phyloP scores from a whole-genome alignment of 2,329 filamentous ascomycete species.

The Teratosphaeria viscida region DNA sequence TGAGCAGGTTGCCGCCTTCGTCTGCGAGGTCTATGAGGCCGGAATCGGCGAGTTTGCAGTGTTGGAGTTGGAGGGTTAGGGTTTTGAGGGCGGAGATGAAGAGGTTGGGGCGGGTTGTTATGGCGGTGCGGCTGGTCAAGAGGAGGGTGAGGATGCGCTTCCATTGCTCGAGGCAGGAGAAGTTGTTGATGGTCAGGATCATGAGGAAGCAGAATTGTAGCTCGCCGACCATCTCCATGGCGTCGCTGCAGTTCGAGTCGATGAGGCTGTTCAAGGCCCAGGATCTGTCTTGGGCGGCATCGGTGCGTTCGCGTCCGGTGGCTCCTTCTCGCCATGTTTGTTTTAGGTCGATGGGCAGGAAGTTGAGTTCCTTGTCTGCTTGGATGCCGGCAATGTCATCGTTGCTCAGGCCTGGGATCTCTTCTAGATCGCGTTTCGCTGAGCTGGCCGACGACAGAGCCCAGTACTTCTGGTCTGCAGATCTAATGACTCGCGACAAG shows the following conservation, averaged over 20 bases:
- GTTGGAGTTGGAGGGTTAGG: conserved; percentile 43
- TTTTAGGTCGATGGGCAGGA: conserved; percentile 51
- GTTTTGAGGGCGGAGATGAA: conserved; percentile 43
- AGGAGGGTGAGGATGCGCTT: conserved; percentile 47
- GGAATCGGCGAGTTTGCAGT: conserved; percentile 49
- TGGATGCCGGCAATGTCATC: conserved; percentile 22
- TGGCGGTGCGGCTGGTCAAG: conserved; percentile 45
- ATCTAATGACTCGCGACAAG: conserved; percentile 41
- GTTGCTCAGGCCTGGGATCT: conserved; percentile 46
- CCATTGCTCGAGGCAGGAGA: conserved; percentile 57
- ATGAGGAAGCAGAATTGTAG: conserved; percentile 54
- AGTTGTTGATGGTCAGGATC: conserved; percentile 54
- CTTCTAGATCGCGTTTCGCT: conserved; percentile 45
- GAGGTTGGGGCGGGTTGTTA: conserved; percentile 37
- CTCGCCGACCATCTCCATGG: conserved; percentile 41
- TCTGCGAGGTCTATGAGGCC: conserved; percentile 51
- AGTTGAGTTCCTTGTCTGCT: conserved; percentile 37
- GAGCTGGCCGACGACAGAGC: conserved; percentile 48
- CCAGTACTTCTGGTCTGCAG: conserved; percentile 35
- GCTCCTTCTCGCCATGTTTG: conserved; percentile 52
- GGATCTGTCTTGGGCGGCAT: conserved; percentile 51
- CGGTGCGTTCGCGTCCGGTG: conserved; percentile 51
- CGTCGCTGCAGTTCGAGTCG: conserved; percentile 26
- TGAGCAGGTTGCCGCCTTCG: conserved; percentile 41
- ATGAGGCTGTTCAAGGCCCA: conserved; percentile 50